Conservation (phyloP, 352 stramenopile genomes). For the Globisporangium mamillatum region DNA sequence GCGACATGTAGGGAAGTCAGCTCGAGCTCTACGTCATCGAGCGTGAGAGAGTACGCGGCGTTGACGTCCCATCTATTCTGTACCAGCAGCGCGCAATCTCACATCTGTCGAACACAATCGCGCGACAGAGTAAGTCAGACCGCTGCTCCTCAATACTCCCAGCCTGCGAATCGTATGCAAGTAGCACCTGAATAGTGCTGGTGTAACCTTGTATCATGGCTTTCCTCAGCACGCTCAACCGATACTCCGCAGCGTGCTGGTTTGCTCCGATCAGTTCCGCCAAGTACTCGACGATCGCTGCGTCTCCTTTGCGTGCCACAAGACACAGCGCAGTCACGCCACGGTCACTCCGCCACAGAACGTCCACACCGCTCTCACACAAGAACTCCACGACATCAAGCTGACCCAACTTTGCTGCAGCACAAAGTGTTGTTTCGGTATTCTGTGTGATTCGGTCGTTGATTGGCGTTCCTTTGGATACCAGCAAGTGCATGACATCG, state of each 20-base stretch:
- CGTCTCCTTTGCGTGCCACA: not conserved
- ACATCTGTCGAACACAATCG: not conserved
- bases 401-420: not conserved
- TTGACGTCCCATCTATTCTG: not conserved
- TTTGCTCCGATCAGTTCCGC: not conserved
- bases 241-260: not conserved
- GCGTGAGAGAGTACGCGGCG: not conserved
- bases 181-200: not conserved
- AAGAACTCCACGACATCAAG: constrained; percentile 4
- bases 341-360: not conserved
- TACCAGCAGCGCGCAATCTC: constrained; percentile 1
- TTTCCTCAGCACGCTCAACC: not conserved
- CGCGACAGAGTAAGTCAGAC: not conserved
- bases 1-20: not conserved
- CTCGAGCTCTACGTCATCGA: not conserved
- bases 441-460: not conserved
- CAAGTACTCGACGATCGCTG: constrained; percentile 8
- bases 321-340: not conserved
- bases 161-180: not conserved
- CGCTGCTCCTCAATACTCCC: too few relatives aligned
- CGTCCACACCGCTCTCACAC: not conserved
- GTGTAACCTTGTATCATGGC: not conserved
- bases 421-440: not conserved
- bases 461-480: not conserved
- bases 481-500: constrained; percentile 1